phyloP scores from a whole-genome alignment of 2,329 filamentous ascomycete genomes.

The Ophiosphaerella herpotricha region DNA sequence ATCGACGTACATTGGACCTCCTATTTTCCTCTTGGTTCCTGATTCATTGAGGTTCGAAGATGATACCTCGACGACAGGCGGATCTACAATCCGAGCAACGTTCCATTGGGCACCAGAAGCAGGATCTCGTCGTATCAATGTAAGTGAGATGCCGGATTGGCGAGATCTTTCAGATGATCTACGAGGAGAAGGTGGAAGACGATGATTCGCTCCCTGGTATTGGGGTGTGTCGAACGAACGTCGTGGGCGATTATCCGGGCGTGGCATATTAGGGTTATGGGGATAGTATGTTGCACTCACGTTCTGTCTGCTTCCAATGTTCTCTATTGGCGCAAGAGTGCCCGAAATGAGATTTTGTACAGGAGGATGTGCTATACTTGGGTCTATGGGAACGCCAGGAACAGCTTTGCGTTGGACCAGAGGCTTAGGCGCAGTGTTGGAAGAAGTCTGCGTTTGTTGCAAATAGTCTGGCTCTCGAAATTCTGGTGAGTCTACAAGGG shows the following conservation, averaged over 20 bases:
- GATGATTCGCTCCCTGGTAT: conserved; percentile 26
- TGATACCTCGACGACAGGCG: conserved; percentile 50
- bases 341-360: conserved; percentile 35
- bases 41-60: conserved; percentile 46
- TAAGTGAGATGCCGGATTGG: conserved; percentile 41
- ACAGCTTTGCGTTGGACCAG: conserved; percentile 40
- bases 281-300: conserved; percentile 23
- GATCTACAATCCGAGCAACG: conserved; percentile 54
- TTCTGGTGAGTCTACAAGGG: conserved; percentile 33
- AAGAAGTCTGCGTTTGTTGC: conserved; percentile 8
- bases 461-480: conserved; percentile 16
- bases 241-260: conserved; percentile 25
- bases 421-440: conserved; percentile 17
- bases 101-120: conserved; percentile 57
- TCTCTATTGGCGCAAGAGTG: conserved; percentile 29
- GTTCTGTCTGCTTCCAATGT: conserved; percentile 37
- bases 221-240: conserved; percentile 30
- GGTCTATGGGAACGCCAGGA: conserved; percentile 7
- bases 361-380: conserved; percentile 10
- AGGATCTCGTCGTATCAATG: conserved; percentile 58
- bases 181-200: conserved; percentile 23
- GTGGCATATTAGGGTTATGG: conserved; percentile 19
- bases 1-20: conserved; percentile 57
- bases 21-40: conserved; percentile 41
- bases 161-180: conserved; percentile 23